Evolutionary conservation across 176 grass and related monocot species (phyloP).

Genomic region (Lolium multiflorum): DNA sequence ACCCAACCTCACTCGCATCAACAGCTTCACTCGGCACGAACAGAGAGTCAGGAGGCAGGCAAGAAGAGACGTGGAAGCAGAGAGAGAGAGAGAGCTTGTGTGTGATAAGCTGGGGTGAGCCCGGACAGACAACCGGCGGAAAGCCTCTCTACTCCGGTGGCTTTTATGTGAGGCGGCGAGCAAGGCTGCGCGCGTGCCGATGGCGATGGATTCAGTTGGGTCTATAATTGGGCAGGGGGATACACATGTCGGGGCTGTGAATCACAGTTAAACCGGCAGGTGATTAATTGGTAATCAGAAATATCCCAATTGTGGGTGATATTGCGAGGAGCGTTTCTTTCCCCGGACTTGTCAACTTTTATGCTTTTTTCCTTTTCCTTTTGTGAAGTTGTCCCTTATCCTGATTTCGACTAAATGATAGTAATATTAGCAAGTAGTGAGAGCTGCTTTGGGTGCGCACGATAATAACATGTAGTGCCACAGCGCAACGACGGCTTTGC

Average conservation of each 20-base stretch:
- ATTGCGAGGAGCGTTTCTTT: conserved; percentile 7
- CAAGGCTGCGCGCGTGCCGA: background rate
- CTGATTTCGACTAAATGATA: conserved; percentile 12
- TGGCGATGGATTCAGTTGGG: background rate
- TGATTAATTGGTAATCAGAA: background rate
- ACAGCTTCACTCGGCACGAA: conserved; percentile 2
- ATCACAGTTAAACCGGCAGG: background rate
- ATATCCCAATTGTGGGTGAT: background rate
- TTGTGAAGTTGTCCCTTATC: background rate
- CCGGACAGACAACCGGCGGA: conserved; percentile 37
- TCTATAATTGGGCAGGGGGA: background rate
- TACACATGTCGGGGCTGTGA: background rate
- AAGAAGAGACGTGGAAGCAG: conserved; percentile 3
- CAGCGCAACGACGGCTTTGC: background rate
- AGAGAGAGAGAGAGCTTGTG: background rate
- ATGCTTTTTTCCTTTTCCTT: background rate
- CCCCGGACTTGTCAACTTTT: background rate
- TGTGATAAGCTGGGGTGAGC: background rate
- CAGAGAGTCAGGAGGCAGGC: background rate
- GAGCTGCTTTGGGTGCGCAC: background rate
- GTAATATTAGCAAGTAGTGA: background rate
- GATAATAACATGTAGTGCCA: background rate
- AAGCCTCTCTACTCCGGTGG: background rate
- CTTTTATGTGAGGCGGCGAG: conserved; percentile 32
- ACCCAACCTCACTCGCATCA: conserved; percentile 28